Percentiles rank a stretch among this genome's conserved stretches.
These are phyloP conservation scores for Teunomyces cretensis DNA, from an alignment of 805 yeast genomes.

Conservation along the genomic window DNA sequence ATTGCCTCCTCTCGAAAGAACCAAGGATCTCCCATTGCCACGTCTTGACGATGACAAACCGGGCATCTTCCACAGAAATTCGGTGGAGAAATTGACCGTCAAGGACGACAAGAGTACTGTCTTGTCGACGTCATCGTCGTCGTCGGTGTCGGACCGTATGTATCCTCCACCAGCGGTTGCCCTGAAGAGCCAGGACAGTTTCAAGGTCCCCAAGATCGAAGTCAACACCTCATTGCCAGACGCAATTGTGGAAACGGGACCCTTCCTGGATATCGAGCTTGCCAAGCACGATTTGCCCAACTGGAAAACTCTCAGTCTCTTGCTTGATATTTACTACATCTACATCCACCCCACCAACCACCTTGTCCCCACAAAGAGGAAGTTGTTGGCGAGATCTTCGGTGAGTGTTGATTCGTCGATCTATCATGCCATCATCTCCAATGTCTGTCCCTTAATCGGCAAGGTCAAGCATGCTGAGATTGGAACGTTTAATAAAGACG, in stretches of 20 bases:
- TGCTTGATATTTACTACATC: conserved; percentile 23
- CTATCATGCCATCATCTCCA: conserved; percentile 26
- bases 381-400: conserved; percentile 19
- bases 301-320: conserved; percentile 16
- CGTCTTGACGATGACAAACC: neutral
- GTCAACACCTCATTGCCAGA: neutral
- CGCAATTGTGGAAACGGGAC: neutral
- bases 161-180: neutral
- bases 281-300: conserved; percentile 23
- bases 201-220: neutral
- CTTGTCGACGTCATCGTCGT: neutral
- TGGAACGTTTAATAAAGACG: conserved; percentile 8
- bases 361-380: conserved; percentile 18
- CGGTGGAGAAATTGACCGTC: neutral
- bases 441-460: conserved; percentile 14
- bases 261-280: conserved; percentile 14
- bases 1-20: neutral
- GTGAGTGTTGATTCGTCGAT: conserved; percentile 21
- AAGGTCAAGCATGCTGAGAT: conserved; percentile 7
- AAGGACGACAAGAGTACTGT: neutral
- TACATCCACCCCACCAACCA: conserved; percentile 21
- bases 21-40: neutral
- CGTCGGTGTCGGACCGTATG: neutral
- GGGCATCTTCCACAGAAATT: neutral
- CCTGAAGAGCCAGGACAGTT: neutral